Percentiles rank a stretch among this genome's conserved stretches.
Conservation (phyloP, 176 grass and related monocot species). For the Raddia guianensis region DNA sequence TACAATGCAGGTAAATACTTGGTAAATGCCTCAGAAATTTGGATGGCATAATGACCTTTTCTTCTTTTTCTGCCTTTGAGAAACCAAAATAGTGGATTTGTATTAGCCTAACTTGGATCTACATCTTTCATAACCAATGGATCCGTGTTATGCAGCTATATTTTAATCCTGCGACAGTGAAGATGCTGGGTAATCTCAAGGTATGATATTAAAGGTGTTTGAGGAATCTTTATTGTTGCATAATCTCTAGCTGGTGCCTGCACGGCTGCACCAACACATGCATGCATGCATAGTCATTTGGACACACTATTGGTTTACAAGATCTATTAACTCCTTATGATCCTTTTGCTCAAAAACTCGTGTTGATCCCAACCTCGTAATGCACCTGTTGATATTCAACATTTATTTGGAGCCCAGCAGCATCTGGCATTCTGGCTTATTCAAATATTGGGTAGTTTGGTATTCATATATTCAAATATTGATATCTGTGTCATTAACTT, state of each 20-base stretch:
- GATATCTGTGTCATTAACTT: constrained; percentile 13
- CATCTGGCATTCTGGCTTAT: neutral
- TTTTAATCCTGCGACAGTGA: constrained; percentile 97
- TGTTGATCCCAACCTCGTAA: constrained; percentile 12
- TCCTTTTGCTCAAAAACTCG: neutral
- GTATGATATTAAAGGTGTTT: constrained; percentile 44
- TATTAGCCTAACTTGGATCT: constrained; percentile 30
- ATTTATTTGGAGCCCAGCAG: constrained; percentile 22
- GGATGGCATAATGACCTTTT: neutral
- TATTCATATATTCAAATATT: constrained; percentile 20
- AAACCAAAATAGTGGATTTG: constrained; percentile 25
- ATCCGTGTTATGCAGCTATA: constrained; percentile 73
- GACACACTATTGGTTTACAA: constrained; percentile 16
- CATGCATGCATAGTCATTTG: neutral
- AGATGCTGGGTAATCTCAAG: constrained; percentile 98
- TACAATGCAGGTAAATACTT: constrained; percentile 90
- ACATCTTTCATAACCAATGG: constrained; percentile 47
- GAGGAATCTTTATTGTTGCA: constrained; percentile 7
- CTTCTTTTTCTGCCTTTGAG: neutral
- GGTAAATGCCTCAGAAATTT: constrained; percentile 5
- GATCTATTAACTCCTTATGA: constrained; percentile 3
- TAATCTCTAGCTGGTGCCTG: constrained; percentile 7
- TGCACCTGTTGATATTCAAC: constrained; percentile 7
- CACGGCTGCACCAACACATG: neutral
- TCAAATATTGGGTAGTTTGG: neutral